Base-by-base conservation (phyloP, 164 flowering plant species). In the Tetracentron sinense region DNA sequence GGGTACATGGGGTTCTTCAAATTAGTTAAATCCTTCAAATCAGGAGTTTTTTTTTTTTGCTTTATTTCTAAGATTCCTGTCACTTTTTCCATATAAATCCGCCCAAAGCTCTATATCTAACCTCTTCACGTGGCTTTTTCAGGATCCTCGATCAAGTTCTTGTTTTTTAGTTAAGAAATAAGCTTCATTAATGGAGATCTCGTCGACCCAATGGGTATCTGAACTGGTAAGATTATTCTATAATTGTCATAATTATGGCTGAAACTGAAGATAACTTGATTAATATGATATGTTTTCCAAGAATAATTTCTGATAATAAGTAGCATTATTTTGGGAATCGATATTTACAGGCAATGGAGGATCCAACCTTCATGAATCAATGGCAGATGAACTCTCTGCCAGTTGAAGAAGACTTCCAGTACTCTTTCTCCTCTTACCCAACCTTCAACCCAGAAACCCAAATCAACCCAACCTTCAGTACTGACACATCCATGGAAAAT, bases 311-410 rank as follows among this genome's bases (percentile, higher is more conserved):
- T 4, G n/a, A n/a, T n/a, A n/a, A 3, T 38, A 33, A 8, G 8
- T 10, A 8, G 8, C 15, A 8, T 2, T 38, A 27, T 47, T 50
- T 17, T 50, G 16, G 47, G n/a, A n/a, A n/a, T 56, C 14, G 25
- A 7, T 30, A 44, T 55, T 51, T 42, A 17, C 68, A 85, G 91
- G 94, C 75, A 67, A 77, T 82, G 74, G 88, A 76, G 55, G 85
- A 83, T 65, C 58, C 66, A 14, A 44, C 71, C 55, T 79, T 82
- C 62, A 63, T 79, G 44, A 65, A 74, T 22, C 83, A 78, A 62
- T 80, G 77, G 71, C 74, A 77, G 16, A 64, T 78, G 73, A 70
- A 66, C 66, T 76, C 82, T 1, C 20, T 70, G 77, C 81, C 82
- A 54, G 74, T 81, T 65, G 83, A 73, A 51, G 77, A 74, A 22